phyloP scores from a whole-genome alignment of 371 early-diverging fungal genomes.

The Rhizopus arrhizus region DNA sequence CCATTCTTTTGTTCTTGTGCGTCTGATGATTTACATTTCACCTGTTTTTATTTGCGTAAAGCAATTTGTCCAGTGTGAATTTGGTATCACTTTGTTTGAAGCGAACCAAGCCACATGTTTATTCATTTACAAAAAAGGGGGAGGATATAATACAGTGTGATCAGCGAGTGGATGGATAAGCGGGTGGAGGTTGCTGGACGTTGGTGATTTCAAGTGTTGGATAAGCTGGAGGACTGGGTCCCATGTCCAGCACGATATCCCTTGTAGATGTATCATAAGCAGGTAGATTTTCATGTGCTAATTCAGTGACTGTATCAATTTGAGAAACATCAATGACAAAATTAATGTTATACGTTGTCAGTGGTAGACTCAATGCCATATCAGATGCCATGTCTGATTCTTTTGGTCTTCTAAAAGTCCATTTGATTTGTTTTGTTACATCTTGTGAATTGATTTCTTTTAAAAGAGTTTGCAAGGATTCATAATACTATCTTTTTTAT shows the following conservation, averaged over 20 bases:
- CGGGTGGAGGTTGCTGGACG: too few species aligned
- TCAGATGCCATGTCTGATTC: constrained; percentile 31
- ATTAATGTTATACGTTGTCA: constrained; percentile 25
- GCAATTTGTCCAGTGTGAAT: too few species aligned
- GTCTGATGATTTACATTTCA: too few species aligned
- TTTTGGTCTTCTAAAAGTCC: constrained; percentile 35
- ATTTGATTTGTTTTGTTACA: constrained; percentile 34
- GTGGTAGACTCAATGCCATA: constrained; percentile 22
- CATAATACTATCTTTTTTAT: constrained; percentile 31
- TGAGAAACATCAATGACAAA: constrained; percentile 38
- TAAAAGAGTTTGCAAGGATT: constrained; percentile 31
- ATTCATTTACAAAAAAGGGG: too few species aligned
- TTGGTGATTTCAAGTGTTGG: too few species aligned
- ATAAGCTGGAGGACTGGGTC: constrained; percentile 13
- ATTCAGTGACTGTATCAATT: constrained; percentile 34
- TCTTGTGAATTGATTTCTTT: constrained; percentile 40
- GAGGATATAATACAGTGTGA: too few species aligned
- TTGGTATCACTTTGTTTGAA: too few species aligned
- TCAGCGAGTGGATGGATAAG: too few species aligned
- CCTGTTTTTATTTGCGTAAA: too few species aligned
- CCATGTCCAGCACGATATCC: constrained; percentile 45
- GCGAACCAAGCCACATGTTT: too few species aligned
- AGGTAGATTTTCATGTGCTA: constrained; percentile 30
- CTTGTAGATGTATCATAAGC: constrained; percentile 33
- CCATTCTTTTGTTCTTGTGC: too few species aligned